Evolutionary conservation across 2,329 filamentous ascomycete species (phyloP), one percentile per base, ranked within the genome.

Genomic region (Sarocladiaceae sp.): DNA sequence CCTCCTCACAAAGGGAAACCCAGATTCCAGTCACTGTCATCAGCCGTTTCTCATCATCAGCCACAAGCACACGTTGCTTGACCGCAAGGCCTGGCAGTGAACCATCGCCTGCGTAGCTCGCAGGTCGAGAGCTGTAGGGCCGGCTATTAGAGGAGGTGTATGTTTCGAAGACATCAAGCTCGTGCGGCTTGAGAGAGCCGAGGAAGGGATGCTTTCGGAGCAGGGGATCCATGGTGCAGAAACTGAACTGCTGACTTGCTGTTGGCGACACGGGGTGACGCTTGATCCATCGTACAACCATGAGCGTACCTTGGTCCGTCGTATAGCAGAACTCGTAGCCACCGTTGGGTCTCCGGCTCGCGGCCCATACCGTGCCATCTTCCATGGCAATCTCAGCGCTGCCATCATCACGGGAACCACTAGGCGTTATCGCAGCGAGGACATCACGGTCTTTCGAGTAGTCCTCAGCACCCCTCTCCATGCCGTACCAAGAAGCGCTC

Each of bases 161-260:
- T 2, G 74, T 76, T 57, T 92, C 84, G 54, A 83, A 80, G 46
- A 93, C 79, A 48, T 89, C 83, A 26, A 93, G 78, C 12, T 77
- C 80, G 4, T 76, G 74, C 12, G 77, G 76, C 3, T 80, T 84
- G 40, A 93, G 73, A 2, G 78, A 82, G 1, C 86, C 88, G 69
- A 92, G 79, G 60, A 92, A 81, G 4, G 89, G 88, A 62, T 93
- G 88, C 12, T 85, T 81, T 29, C 86, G 76, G 8, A 79, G 81
- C 44, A 79, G 78, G 0, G 87, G 81, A 58, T 87, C 82, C 60
- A 93, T 84, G 56, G 90, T 82, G 69, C 86, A 90, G 64, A 93
- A 93, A 8, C 33, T 50, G 47, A 50, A 50, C 4, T 50, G 33
- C 3, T 23, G 29, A 11, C 20, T 11, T 17, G 29, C 22, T 15